These are phyloP conservation scores for Hibiscus syriacus DNA, from an alignment of 345 rosid genomes.

Conservation along the genomic window DNA sequence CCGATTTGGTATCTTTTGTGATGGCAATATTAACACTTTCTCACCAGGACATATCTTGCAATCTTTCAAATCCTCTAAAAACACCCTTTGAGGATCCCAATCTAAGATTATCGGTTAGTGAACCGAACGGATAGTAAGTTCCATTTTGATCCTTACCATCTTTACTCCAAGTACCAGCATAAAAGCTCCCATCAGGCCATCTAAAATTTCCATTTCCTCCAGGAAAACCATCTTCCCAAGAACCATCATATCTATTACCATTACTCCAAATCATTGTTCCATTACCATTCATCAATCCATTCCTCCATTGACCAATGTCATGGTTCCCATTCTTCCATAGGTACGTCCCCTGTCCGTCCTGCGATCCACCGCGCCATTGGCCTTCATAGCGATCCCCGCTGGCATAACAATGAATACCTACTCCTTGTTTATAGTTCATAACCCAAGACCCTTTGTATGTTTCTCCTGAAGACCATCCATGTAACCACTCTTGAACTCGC, in stretches of 20 bases:
- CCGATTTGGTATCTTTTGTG: constrained; percentile 75
- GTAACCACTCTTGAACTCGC: constrained; percentile 77
- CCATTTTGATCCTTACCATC: constrained; percentile 72
- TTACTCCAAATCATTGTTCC: constrained; percentile 82
- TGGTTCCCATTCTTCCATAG: constrained; percentile 81
- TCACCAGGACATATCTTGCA: constrained; percentile 55
- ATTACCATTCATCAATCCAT: constrained; percentile 64
- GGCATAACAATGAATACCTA: constrained; percentile 54
- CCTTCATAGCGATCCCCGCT: constrained; percentile 86
- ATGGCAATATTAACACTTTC: constrained; percentile 55
- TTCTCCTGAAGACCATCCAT: constrained; percentile 83
- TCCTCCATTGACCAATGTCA: constrained; percentile 79
- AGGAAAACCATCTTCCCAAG: constrained; percentile 82
- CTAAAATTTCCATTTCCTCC: constrained; percentile 81
- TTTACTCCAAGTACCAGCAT: constrained; percentile 85
- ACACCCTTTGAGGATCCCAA: constrained; percentile 80
- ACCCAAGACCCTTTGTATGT: constrained; percentile 78
- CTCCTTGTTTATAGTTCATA: constrained; percentile 80
- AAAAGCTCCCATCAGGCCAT: constrained; percentile 72
- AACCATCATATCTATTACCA: constrained; percentile 84
- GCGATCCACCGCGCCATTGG: constrained; percentile 77
- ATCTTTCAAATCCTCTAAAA: constrained; percentile 43
- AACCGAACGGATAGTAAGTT: constrained; percentile 64
- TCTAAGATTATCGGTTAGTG: constrained; percentile 41
- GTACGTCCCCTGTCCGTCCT: constrained; percentile 84